Evolutionary conservation across 306 rosid species (phyloP), one percentile per base, ranked within the genome.

Genomic region (Lagenaria siceraria): DNA sequence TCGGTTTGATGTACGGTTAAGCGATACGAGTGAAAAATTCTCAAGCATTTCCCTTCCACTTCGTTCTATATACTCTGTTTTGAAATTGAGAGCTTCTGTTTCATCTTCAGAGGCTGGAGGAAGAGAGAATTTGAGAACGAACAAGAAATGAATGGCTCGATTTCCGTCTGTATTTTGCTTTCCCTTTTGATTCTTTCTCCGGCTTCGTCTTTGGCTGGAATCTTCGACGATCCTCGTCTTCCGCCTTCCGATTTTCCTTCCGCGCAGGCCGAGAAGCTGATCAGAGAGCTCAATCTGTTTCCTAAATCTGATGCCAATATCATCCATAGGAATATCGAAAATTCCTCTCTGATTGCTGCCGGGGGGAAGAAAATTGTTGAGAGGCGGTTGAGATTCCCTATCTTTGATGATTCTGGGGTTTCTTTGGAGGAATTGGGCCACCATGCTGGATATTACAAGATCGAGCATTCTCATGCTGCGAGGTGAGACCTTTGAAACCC

Each of bases 361-460:
- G 49, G 54, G 12, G 1, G 68, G 31, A 77, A 85, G 80, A 86
- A 70, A 76, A 78, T 95, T 79, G 90, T 90, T 10, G 98, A 95
- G 96, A 90, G 82, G 86, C 85, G 81, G 3, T 82, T 95, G 22
- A 79, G 71, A 43, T 86, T 95, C 77, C 97, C 97, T 3, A 79
- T 84, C 80, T 56, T 90, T 21, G 56, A 77, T 9, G 83, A 49
- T 29, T 86, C 93, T 12, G 92, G 76, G 8, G 79, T 73, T 58
- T 69, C 92, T 29, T 76, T 88, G 59, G 93, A 92, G 25, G 97
- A 95, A 29, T 87, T 95, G 77, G 89, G 93, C 73, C 98, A 95
- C 65, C 95, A 88, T 29, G 98, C 98, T 80, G 98, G 98, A 6
- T 95, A 95, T 82, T 90, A 84, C 83, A 79, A 89, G 35, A 88